Evolutionary conservation across 2,329 filamentous ascomycete species (phyloP), one percentile per base, ranked within the genome.

Genomic region (Shiraia sp.): DNA sequence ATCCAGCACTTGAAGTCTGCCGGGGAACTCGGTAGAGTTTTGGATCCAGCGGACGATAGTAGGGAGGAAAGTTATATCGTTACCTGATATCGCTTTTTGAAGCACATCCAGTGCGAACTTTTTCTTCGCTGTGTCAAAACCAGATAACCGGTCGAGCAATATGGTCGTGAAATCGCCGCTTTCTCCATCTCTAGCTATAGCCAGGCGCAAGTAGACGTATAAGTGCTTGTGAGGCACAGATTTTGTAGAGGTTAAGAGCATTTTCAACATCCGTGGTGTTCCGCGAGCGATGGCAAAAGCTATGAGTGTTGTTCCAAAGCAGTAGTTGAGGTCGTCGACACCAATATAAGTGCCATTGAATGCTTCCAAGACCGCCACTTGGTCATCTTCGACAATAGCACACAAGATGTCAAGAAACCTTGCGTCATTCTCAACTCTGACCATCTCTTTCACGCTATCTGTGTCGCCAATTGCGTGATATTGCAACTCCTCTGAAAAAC

Each of bases 321-420:
- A 45, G 19, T 47, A 41, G 10, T 45, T 47, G 1, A 47, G 34
- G 19, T 29, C 37, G 15, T 47, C 43, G 22, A 47, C 30, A 3
- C 43, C 28, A 25, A 44, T 47, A 32, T 39, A 42, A 1, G 41
- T 26, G 13, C 23, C 33, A 6, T 10, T 15, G 13, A 36, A 26
- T 14, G n/a, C 19, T 2, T 19, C n/a, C 12, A 38, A 16, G 12
- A 38, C 35, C 28, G 35, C 35, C 2, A 30, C 26, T 38, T 23
- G 8, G n/a, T 38, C 35, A 16, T 31, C 35, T 12, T 23, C n/a
- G 10, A 30, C 13, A 22, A 38, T 31, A 16, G 26, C 35, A 6
- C 4, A 24, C n/a, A 29, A 8, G 6, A 38, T 38, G 10, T 38
- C 26, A 12, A 38, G 26, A 28, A 31, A 38, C n/a, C 16, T 30